These are phyloP conservation scores for Cephalotrichum gorgonifer DNA, from an alignment of 2,329 filamentous ascomycete species.

Conservation along the genomic window DNA sequence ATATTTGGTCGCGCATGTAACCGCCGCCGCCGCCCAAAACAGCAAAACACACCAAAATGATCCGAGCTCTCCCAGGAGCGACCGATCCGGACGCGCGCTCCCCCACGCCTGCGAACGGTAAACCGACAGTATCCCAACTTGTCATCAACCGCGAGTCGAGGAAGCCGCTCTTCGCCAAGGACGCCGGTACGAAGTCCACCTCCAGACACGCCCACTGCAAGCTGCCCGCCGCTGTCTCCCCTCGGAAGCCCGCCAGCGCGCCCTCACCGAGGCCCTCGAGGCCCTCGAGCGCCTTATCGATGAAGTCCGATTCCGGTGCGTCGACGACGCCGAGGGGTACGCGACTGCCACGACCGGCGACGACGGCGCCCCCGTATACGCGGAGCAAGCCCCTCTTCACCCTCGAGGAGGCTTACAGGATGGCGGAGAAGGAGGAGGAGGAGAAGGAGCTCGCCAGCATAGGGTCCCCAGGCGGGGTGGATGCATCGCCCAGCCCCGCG, in stretches of 20 bases:
- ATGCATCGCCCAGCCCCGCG: slow-evolving; percentile 41
- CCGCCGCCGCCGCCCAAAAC: not conserved
- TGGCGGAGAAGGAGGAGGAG: slow-evolving; percentile 19
- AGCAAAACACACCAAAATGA: not conserved
- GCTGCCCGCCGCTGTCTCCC: not conserved
- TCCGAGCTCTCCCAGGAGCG: not conserved
- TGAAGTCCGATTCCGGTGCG: not conserved
- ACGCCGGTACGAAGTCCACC: not conserved
- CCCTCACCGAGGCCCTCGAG: not conserved
- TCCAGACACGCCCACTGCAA: not conserved
- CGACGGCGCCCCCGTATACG: slow-evolving; percentile 9
- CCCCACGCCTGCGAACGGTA: not conserved
- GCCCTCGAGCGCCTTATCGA: not conserved
- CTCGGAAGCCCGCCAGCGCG: not conserved
- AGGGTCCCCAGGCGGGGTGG: slow-evolving; percentile 14
- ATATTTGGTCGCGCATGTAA: slow-evolving; percentile 4
- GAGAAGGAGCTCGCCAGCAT: slow-evolving; percentile 1
- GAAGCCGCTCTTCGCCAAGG: slow-evolving; percentile 2
- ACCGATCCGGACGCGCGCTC: not conserved
- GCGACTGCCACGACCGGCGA: slow-evolving; percentile 21
- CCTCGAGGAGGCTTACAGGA: slow-evolving; percentile 29
- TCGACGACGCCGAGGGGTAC: slow-evolving; percentile 16
- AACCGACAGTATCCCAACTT: not conserved
- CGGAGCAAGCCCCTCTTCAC: slow-evolving; percentile 19
- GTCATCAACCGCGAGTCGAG: slow-evolving; percentile 15